Percentiles rank a stretch among this genome's conserved stretches.
phyloP scores from a whole-genome alignment of 805 yeast species.

The Cyberlindnera mississippiensis region DNA sequence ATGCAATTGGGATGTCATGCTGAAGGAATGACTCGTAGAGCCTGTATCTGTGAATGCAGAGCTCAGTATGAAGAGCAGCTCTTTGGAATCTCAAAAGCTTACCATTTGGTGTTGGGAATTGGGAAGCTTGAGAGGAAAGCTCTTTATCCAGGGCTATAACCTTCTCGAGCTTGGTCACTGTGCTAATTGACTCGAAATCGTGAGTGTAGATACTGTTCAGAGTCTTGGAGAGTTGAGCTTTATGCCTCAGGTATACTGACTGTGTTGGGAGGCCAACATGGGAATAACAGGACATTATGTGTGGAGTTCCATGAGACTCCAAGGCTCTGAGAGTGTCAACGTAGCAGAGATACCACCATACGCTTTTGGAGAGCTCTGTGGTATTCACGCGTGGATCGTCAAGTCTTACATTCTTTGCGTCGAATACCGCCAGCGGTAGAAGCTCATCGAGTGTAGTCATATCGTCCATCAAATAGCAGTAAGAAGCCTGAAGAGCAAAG shows the following conservation, averaged over 20 bases:
- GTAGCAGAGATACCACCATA: slow-evolving; percentile 16
- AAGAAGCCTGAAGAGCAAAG: slow-evolving; percentile 8
- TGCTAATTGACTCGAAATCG: slow-evolving; percentile 4
- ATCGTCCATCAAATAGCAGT: slow-evolving; percentile 7
- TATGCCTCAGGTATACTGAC: slow-evolving; percentile 1
- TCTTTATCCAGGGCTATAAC: slow-evolving; percentile 5
- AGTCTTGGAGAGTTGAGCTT: slow-evolving; percentile 6
- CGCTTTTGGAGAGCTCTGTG: slow-evolving; percentile 5
- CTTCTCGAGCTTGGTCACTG: slow-evolving; percentile 3
- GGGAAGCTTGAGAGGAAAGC: background rate
- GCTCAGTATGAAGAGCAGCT: slow-evolving; percentile 3
- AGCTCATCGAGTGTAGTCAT: slow-evolving; percentile 7
- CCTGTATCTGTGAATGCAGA: slow-evolving; percentile 12
- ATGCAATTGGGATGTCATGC: slow-evolving; percentile 8
- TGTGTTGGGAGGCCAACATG: slow-evolving; percentile 9
- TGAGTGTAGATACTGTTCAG: slow-evolving; percentile 4
- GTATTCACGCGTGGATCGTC: slow-evolving; percentile 3
- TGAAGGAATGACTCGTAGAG: slow-evolving; percentile 24
- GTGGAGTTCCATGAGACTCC: slow-evolving; percentile 8
- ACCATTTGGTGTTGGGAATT: slow-evolving; percentile 2
- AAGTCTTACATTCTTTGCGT: slow-evolving; percentile 5
- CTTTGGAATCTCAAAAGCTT: slow-evolving; percentile 10
- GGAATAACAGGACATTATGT: slow-evolving; percentile 8
- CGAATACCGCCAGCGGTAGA: slow-evolving; percentile 8
- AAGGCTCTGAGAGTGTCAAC: slow-evolving; percentile 14